A percentile compares a stretch with the other conserved stretches of the same genome.
phyloP scores from a whole-genome alignment of 1,284 basidiomycete genomes.

The Puccinia hordei region DNA sequence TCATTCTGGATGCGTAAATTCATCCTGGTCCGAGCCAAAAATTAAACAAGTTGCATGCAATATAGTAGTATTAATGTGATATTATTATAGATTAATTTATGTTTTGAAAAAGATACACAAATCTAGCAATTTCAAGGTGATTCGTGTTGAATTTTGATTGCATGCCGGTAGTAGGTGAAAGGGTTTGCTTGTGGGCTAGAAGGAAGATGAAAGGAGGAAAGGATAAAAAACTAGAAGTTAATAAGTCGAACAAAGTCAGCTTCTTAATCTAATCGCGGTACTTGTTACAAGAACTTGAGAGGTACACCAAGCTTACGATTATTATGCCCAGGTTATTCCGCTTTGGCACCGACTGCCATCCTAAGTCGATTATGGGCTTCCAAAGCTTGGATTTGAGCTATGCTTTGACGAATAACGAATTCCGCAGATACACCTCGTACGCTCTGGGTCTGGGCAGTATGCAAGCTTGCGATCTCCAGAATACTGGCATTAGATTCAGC shows the following conservation, averaged over 20 bases:
- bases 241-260: background rate
- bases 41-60: background rate
- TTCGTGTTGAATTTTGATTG: background rate
- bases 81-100: slow-evolving; percentile 3
- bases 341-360: background rate
- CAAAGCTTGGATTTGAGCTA: slow-evolving; percentile 21
- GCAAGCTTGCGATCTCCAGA: slow-evolving; percentile 39
- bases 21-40: no score
- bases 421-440: slow-evolving; percentile 42
- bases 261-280: background rate
- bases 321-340: background rate
- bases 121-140: background rate
- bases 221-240: background rate
- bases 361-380: slow-evolving; percentile 24
- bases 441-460: slow-evolving; percentile 47
- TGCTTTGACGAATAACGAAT: slow-evolving; percentile 37
- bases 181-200: background rate
- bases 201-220: background rate
- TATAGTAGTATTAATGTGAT: background rate
- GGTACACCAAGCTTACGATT: background rate
- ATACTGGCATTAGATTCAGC: slow-evolving; percentile 40
- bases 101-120: background rate
- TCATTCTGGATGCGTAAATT: no score
- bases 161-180: background rate
- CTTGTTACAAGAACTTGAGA: no score